These are phyloP conservation scores for Lolium multiflorum DNA, from an alignment of 176 grass and related monocot species.

Conservation along the genomic window DNA sequence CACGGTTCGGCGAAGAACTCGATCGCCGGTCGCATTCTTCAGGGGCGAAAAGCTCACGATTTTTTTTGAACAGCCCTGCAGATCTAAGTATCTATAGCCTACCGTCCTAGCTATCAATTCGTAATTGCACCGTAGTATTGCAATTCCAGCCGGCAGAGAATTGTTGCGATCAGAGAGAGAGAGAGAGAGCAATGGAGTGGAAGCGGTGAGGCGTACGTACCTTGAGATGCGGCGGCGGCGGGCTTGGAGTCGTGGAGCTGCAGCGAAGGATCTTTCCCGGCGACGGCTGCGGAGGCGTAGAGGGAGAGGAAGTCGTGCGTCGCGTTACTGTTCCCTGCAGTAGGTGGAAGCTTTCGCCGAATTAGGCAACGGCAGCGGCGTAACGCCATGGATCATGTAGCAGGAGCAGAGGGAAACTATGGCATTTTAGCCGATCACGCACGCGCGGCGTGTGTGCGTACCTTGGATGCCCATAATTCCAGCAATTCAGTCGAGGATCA, in stretches of 20 bases:
- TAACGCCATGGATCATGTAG: background rate
- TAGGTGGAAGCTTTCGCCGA: background rate
- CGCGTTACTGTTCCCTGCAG: constrained; percentile 69
- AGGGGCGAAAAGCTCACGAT: too few relatives aligned
- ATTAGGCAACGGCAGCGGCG: constrained; percentile 8
- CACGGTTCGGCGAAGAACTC: too few relatives aligned
- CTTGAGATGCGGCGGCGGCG: constrained; percentile 49
- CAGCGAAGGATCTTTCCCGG: constrained; percentile 57
- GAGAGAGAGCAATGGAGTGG: too few relatives aligned
- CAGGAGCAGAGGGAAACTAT: too few relatives aligned
- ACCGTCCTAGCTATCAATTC: too few relatives aligned
- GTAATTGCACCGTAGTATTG: too few relatives aligned
- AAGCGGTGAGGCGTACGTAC: too few relatives aligned
- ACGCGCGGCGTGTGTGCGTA: background rate
- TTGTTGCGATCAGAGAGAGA: too few relatives aligned
- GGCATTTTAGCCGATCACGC: background rate
- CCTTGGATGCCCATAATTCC: constrained; percentile 81
- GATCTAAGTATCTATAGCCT: too few relatives aligned
- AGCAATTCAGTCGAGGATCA: constrained; percentile 22
- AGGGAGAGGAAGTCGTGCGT: constrained; percentile 88
- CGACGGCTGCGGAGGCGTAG: constrained; percentile 31
- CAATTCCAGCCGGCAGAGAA: too few relatives aligned
- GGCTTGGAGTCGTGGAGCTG: constrained; percentile 60
- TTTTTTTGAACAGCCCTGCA: too few relatives aligned
- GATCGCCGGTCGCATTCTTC: too few relatives aligned